phyloP scores from a whole-genome alignment of 345 rosid species.

The Hevea brasiliensis region DNA sequence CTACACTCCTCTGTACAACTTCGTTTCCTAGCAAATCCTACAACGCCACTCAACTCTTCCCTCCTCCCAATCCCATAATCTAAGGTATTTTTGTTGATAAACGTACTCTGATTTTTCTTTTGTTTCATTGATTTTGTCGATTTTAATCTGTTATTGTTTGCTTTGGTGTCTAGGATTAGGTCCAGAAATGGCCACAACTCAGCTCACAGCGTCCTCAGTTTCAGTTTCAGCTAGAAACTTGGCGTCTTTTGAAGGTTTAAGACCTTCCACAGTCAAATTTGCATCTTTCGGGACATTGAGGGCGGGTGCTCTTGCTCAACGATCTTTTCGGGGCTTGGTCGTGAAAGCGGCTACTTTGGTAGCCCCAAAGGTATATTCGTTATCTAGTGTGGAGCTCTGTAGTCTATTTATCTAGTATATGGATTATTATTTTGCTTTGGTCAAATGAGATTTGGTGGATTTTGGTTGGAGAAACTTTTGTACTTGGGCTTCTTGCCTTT shows the following conservation, averaged over 20 bases:
- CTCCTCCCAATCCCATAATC: neutral
- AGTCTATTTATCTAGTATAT: neutral
- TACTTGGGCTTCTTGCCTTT: neutral
- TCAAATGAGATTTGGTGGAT: neutral
- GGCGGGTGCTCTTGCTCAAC: conserved; percentile 33
- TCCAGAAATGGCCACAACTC: conserved; percentile 62
- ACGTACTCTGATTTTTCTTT: neutral
- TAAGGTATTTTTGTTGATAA: neutral
- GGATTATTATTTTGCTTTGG: neutral
- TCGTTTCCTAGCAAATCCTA: neutral
- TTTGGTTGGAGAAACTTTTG: neutral
- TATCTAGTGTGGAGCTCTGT: neutral
- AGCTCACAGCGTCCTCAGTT: conserved; percentile 58
- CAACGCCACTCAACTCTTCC: neutral
- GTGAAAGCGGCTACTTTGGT: conserved; percentile 82
- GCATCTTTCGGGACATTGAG: conserved; percentile 43
- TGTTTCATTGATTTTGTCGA: neutral
- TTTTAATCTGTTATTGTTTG: neutral
- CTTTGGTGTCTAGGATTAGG: neutral
- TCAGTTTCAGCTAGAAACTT: conserved; percentile 51
- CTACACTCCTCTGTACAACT: neutral
- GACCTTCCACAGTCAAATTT: conserved; percentile 55
- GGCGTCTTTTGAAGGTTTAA: conserved; percentile 54
- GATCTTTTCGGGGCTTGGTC: conserved; percentile 52
- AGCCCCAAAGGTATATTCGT: conserved; percentile 75